phyloP scores from a whole-genome alignment of 768 basidiomycete genomes.

The Saitozyma sp. region DNA sequence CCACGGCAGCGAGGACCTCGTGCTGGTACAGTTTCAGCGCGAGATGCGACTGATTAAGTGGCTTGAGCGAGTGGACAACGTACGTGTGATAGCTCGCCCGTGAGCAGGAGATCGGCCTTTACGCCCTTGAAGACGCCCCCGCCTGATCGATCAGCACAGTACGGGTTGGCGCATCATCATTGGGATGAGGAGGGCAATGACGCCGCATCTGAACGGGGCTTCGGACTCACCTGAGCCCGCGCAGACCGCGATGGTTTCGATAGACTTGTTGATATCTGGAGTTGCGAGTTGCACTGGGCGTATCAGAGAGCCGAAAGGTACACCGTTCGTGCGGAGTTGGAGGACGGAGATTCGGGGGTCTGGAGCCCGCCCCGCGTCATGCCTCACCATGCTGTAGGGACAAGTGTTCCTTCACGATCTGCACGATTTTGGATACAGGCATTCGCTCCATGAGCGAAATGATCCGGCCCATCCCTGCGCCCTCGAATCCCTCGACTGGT shows the following conservation, averaged over 20 bases:
- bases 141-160: slow-evolving; percentile 10
- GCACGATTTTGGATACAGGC: slow-evolving; percentile 63
- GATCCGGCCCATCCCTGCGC: slow-evolving; percentile 66
- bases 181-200: no score
- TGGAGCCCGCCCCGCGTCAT: not conserved
- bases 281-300: slow-evolving; percentile 42
- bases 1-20: slow-evolving; percentile 78
- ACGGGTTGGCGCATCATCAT: not conserved
- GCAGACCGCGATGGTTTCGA: slow-evolving; percentile 76
- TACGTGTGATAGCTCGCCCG: slow-evolving; percentile 91
- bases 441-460: slow-evolving; percentile 65
- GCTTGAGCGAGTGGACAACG: slow-evolving; percentile 10
- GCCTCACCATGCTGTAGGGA: slow-evolving; percentile 59
- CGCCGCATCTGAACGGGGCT: no score
- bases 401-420: slow-evolving; percentile 70
- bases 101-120: slow-evolving; percentile 82
- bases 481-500: slow-evolving; percentile 39
- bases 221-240: slow-evolving; percentile 70
- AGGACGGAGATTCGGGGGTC: not conserved
- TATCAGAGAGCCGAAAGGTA: not conserved
- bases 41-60: not conserved
- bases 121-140: slow-evolving; percentile 70
- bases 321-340: not conserved
- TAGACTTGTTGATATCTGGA: slow-evolving; percentile 23
- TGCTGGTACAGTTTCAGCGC: slow-evolving; percentile 59